Evolutionary conservation across 179 eudicot genomes (phyloP).

Genomic region (Beta macrorhiza): DNA sequence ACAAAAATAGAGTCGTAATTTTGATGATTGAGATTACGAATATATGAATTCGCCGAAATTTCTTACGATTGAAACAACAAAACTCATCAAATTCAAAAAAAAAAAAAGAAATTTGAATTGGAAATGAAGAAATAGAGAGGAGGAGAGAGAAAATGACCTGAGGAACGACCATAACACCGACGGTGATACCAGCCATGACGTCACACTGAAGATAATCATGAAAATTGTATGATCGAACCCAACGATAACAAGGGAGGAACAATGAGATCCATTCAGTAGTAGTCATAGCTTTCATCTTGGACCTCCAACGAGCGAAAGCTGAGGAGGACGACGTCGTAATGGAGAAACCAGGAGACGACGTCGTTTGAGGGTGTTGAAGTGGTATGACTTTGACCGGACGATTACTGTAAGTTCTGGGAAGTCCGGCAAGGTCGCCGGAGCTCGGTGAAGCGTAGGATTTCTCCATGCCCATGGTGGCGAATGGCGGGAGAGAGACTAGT

Average conservation of each 20-base stretch:
- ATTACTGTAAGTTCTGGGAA: conserved; percentile 37
- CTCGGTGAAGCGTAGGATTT: conserved; percentile 43
- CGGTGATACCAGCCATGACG: conserved; percentile 81
- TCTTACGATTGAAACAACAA: background rate
- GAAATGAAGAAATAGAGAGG: background rate
- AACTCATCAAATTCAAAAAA: background rate
- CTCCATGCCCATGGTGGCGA: conserved; percentile 4
- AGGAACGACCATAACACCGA: conserved; percentile 96
- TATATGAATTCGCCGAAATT: too few relatives aligned
- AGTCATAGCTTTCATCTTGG: conserved; percentile 62
- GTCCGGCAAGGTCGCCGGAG: conserved; percentile 33
- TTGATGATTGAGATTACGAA: too few relatives aligned
- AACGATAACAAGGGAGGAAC: conserved; percentile 84
- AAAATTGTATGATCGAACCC: conserved; percentile 63
- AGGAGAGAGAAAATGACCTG: conserved; percentile 47
- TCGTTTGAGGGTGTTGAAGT: conserved; percentile 55
- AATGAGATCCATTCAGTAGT: conserved; percentile 71
- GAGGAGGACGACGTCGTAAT: conserved; percentile 33
- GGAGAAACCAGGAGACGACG: conserved; percentile 39
- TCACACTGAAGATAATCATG: conserved; percentile 69
- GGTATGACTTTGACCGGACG: conserved; percentile 72
- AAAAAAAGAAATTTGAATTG: too few relatives aligned
- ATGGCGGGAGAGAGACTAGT: background rate
- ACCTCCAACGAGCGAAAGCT: conserved; percentile 41
- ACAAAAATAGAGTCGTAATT: too few relatives aligned